Percentiles rank a stretch among this genome's conserved stretches.
Evolutionary conservation across 352 stramenopile genomes (phyloP).

Genomic region (Phytophthora chlamydospora): DNA sequence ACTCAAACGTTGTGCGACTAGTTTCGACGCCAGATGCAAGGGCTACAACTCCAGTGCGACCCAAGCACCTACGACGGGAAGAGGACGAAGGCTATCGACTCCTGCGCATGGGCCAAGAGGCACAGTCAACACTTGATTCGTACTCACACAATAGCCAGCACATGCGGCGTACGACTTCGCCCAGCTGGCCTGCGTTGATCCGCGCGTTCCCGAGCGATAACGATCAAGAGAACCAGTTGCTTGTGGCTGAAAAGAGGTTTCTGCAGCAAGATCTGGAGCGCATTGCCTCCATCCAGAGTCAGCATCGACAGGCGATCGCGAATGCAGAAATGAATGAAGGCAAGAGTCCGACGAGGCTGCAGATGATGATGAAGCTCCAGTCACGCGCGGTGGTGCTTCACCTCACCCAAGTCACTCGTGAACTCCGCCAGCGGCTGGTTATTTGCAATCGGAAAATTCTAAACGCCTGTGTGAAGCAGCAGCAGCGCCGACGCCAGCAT

Average conservation of each 20-base stretch:
- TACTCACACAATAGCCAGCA: background rate
- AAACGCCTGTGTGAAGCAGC: constrained; percentile 53
- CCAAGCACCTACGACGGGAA: constrained; percentile 14
- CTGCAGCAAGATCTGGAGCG: constrained; percentile 60
- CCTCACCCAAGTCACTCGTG: constrained; percentile 45
- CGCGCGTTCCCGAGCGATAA: constrained; percentile 60
- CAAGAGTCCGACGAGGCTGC: constrained; percentile 1
- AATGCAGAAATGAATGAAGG: background rate
- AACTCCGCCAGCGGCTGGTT: constrained; percentile 59
- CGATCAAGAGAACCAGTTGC: constrained; percentile 50
- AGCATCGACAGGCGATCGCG: constrained; percentile 27
- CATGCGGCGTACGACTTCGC: background rate
- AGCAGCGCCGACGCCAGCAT: constrained; percentile 26
- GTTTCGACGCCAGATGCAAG: constrained; percentile 17
- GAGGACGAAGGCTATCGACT: constrained; percentile 31
- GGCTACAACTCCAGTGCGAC: constrained; percentile 1
- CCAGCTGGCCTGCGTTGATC: constrained; percentile 42
- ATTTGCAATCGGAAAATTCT: constrained; percentile 74
- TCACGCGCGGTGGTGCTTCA: constrained; percentile 56
- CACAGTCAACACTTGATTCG: constrained; percentile 25
- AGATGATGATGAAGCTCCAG: constrained; percentile 11
- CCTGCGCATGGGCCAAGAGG: constrained; percentile 24
- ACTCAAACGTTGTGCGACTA: constrained; percentile 31
- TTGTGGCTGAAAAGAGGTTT: constrained; percentile 66
- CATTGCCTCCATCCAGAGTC: constrained; percentile 32